Evolutionary conservation across 2,329 filamentous ascomycete genomes (phyloP).

Genomic region (Sporothrix luriei): DNA sequence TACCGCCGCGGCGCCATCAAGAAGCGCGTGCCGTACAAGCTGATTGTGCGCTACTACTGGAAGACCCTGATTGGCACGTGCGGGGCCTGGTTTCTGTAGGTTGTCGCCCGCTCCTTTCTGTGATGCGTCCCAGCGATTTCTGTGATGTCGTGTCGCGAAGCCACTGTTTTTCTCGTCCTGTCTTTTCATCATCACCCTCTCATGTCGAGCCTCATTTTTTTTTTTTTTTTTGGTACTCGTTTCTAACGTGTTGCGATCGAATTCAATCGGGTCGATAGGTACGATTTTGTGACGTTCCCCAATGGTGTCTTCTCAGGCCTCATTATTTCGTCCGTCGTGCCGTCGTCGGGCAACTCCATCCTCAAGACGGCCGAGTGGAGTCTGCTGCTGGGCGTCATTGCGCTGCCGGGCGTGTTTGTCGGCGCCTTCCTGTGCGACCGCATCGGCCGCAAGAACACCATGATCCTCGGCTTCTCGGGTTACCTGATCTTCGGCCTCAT

Average conservation of each 20-base stretch:
- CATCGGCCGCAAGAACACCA: conserved; percentile 38
- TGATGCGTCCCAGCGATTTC: too few relatives aligned
- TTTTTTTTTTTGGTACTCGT: too few relatives aligned
- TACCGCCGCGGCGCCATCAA: conserved; percentile 51
- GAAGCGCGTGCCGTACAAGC: conserved; percentile 52
- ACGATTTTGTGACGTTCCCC: conserved; percentile 59
- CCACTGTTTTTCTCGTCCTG: not conserved
- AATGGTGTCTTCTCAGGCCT: conserved; percentile 60
- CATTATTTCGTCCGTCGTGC: conserved; percentile 47
- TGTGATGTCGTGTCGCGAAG: not conserved
- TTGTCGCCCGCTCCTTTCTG: not conserved
- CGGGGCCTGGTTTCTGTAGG: conserved; percentile 40
- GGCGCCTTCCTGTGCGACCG: conserved; percentile 35
- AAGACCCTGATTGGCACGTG: conserved; percentile 53
- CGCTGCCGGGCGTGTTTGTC: conserved; percentile 35
- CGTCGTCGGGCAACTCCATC: conserved; percentile 33
- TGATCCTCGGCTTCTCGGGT: conserved; percentile 37
- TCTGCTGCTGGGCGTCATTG: conserved; percentile 39
- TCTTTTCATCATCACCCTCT: not conserved
- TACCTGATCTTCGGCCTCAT: conserved; percentile 39
- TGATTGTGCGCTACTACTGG: conserved; percentile 54
- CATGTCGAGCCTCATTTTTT: not conserved
- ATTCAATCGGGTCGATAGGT: conserved; percentile 32
- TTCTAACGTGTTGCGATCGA: not conserved
- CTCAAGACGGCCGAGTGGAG: conserved; percentile 39